Evolutionary conservation across 345 rosid species (phyloP).

Genomic region (Eucalyptus curtisii): DNA sequence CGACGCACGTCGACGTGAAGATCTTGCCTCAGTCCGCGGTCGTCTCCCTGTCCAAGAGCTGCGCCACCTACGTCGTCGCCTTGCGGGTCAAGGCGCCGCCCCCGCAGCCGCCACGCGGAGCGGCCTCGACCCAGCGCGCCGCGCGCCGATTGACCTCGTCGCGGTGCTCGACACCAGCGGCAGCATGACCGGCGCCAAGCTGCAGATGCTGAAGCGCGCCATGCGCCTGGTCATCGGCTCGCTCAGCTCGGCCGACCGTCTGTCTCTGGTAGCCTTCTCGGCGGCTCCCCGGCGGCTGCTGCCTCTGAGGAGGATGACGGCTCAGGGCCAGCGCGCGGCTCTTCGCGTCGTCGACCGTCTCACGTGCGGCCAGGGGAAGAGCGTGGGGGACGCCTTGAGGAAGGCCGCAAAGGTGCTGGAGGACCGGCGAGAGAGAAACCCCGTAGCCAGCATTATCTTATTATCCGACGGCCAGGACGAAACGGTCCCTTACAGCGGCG

Average conservation of each 20-base stretch:
- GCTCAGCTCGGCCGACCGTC: conserved; percentile 59
- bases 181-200: conserved; percentile 42
- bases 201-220: conserved; percentile 71
- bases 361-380: conserved; percentile 39
- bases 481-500: conserved; percentile 9
- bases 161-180: conserved; percentile 60
- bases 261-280: conserved; percentile 60
- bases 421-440: conserved; percentile 73
- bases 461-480: conserved; percentile 47
- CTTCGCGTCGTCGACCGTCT: conserved; percentile 52
- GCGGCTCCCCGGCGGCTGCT: conserved; percentile 46
- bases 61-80: conserved; percentile 61
- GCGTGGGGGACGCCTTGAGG: conserved; percentile 47
- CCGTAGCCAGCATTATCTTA: conserved; percentile 54
- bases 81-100: conserved; percentile 60
- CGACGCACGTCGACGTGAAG: conserved; percentile 41
- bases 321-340: conserved; percentile 52
- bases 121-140: conserved; percentile 21
- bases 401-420: conserved; percentile 81
- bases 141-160: conserved; percentile 74
- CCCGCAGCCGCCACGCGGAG: conserved; percentile 14
- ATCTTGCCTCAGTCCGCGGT: conserved; percentile 61
- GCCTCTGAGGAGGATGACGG: conserved; percentile 72
- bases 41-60: conserved; percentile 40
- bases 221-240: conserved; percentile 56